Percentiles rank a stretch among this genome's conserved stretches.
phyloP scores from a whole-genome alignment of 2,329 filamentous ascomycete genomes.

The Aspergillus sp. region DNA sequence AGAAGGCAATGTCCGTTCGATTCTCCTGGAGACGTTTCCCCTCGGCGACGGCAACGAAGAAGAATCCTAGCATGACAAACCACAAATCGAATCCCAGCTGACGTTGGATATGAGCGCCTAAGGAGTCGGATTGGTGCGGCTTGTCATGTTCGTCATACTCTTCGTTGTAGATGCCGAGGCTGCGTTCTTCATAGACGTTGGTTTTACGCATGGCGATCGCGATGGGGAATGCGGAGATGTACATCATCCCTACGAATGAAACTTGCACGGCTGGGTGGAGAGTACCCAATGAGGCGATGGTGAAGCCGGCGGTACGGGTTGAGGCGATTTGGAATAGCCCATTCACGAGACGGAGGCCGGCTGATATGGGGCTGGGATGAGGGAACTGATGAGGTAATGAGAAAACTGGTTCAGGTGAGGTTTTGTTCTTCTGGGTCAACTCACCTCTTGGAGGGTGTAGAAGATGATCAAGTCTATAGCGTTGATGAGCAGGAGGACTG shows the following conservation, averaged over 20 bases:
- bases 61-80: conserved; percentile 91
- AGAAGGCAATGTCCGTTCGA: conserved; percentile 57
- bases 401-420: neutral
- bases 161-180: conserved; percentile 58
- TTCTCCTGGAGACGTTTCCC: conserved; percentile 66
- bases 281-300: conserved; percentile 71
- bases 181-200: conserved; percentile 64
- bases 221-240: conserved; percentile 63
- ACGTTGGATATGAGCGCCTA: conserved; percentile 82
- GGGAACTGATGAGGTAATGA: conserved; percentile 9
- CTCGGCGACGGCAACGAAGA: conserved; percentile 85
- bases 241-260: conserved; percentile 66
- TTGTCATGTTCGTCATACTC: conserved; percentile 41
- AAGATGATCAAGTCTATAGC: conserved; percentile 82
- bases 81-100: conserved; percentile 95
- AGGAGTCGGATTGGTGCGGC: conserved; percentile 63
- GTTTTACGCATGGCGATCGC: conserved; percentile 63
- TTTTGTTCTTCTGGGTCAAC: conserved; percentile 32
- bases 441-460: conserved; percentile 75
- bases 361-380: conserved; percentile 68
- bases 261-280: conserved; percentile 77
- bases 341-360: conserved; percentile 45
- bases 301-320: conserved; percentile 86
- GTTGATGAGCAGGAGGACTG: conserved; percentile 77
- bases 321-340: conserved; percentile 75